These are phyloP conservation scores for Geranium brycei DNA, from an alignment of 345 rosid species.

Conservation along the genomic window DNA sequence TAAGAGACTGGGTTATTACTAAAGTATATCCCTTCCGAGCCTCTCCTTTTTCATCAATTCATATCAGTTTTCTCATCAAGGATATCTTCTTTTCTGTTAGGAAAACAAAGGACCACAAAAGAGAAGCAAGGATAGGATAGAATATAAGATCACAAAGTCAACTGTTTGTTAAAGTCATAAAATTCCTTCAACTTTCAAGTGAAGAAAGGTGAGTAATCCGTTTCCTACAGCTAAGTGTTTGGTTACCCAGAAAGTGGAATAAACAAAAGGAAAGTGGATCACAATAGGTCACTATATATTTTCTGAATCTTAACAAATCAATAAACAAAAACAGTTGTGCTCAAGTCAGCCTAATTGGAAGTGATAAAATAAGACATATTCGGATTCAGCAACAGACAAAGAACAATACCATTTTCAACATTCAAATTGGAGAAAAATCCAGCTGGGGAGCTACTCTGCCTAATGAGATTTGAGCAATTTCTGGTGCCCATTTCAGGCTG, in stretches of 20 bases:
- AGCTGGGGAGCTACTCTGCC: constrained; percentile 50
- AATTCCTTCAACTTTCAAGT: too few species aligned
- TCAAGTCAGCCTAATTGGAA: not conserved
- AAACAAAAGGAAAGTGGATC: not conserved
- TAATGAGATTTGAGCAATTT: constrained; percentile 27
- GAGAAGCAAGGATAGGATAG: not conserved
- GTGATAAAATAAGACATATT: not conserved
- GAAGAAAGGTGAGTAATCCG: not conserved
- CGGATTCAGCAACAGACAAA: not conserved
- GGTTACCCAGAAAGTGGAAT: not conserved
- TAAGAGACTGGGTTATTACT: not conserved
- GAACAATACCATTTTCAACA: constrained; percentile 33
- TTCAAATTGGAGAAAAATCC: constrained; percentile 30
- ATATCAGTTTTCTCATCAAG: not conserved
- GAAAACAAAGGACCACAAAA: too few species aligned
- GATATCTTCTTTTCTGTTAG: not conserved
- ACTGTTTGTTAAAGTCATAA: not conserved
- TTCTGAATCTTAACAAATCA: not conserved
- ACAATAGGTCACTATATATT: not conserved
- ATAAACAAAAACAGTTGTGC: not conserved
- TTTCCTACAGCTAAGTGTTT: not conserved
- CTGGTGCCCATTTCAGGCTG: constrained; percentile 13
- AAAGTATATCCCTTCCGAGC: not conserved
- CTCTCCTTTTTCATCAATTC: not conserved
- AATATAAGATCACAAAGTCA: too few species aligned